phyloP scores from a whole-genome alignment of 495 filamentous ascomycete species.

The Penicillium goetzii region DNA sequence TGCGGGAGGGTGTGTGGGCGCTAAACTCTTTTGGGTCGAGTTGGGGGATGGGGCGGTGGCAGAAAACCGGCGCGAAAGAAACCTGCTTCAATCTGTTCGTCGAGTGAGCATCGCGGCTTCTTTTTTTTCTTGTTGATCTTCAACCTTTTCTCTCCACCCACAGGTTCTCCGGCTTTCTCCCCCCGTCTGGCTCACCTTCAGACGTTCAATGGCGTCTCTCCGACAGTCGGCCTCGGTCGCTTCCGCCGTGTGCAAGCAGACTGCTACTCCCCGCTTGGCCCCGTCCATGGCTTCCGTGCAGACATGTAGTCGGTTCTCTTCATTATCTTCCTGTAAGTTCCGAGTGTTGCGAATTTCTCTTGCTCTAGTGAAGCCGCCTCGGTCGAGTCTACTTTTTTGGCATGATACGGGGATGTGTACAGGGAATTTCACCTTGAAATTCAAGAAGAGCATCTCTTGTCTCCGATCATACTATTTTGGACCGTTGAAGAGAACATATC shows the following conservation, averaged over 20 bases:
- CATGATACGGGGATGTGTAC: not conserved
- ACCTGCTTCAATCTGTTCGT: slow-evolving; percentile 26
- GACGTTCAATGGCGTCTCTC: slow-evolving; percentile 42
- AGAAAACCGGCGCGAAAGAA: slow-evolving; percentile 35
- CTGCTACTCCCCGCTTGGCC: slow-evolving; percentile 32
- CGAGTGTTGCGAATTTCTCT: slow-evolving; percentile 38
- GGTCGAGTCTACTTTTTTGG: not conserved
- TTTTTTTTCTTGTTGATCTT: slow-evolving; percentile 3
- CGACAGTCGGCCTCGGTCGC: slow-evolving; percentile 38
- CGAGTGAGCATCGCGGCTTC: slow-evolving; percentile 4
- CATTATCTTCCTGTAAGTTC: slow-evolving; percentile 37
- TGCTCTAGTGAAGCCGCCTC: not conserved
- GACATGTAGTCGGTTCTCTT: slow-evolving; percentile 41
- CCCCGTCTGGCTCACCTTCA: slow-evolving; percentile 4
- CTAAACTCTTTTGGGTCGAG: slow-evolving; percentile 39
- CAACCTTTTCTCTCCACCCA: slow-evolving; percentile 23
- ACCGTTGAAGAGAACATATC: slow-evolving; percentile 2
- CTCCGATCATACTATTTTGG: slow-evolving; percentile 5
- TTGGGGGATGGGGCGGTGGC: slow-evolving; percentile 34
- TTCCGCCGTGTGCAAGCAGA: slow-evolving; percentile 45
- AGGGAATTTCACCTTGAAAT: not conserved
- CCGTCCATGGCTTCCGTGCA: slow-evolving; percentile 40
- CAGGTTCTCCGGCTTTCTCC: slow-evolving; percentile 19
- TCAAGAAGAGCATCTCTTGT: not conserved
- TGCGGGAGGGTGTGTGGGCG: slow-evolving; percentile 45